Percentiles rank a stretch among this genome's conserved stretches.
Conservation (phyloP, 768 basidiomycete species). For the Melanogaster broomeanus region DNA sequence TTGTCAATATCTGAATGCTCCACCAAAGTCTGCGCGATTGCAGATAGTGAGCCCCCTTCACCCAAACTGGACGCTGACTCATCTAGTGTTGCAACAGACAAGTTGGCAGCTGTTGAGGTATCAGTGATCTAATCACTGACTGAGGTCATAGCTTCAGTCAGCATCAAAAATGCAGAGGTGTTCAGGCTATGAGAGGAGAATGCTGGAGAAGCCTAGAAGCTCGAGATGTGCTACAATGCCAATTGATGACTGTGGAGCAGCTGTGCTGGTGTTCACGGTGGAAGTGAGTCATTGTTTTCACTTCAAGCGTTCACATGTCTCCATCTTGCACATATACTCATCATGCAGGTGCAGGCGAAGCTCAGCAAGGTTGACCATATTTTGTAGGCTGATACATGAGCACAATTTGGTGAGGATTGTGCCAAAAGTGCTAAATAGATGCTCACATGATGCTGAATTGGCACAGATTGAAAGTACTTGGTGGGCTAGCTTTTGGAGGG, state of each 20-base stretch:
- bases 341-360: slow-evolving; percentile 33
- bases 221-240: too few species aligned
- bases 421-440: slow-evolving; percentile 33
- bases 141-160: too few species aligned
- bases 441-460: slow-evolving; percentile 35
- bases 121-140: too few species aligned
- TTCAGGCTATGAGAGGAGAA: too few species aligned
- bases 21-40: too few species aligned
- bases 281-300: background rate
- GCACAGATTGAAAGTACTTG: slow-evolving; percentile 24
- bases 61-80: too few species aligned
- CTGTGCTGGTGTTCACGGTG: background rate
- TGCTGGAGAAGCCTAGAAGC: too few species aligned
- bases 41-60: too few species aligned
- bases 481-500: slow-evolving; percentile 13
- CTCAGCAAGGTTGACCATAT: slow-evolving; percentile 23
- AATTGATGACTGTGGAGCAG: too few species aligned
- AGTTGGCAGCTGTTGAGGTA: too few species aligned
- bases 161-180: too few species aligned
- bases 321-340: slow-evolving; percentile 13
- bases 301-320: slow-evolving; percentile 6
- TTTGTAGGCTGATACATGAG: slow-evolving; percentile 20
- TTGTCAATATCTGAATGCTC: background rate
- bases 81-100: too few species aligned
- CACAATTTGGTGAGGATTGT: slow-evolving; percentile 30